Base-by-base conservation (phyloP, 768 basidiomycete species). In the Trametes cubensis region DNA sequence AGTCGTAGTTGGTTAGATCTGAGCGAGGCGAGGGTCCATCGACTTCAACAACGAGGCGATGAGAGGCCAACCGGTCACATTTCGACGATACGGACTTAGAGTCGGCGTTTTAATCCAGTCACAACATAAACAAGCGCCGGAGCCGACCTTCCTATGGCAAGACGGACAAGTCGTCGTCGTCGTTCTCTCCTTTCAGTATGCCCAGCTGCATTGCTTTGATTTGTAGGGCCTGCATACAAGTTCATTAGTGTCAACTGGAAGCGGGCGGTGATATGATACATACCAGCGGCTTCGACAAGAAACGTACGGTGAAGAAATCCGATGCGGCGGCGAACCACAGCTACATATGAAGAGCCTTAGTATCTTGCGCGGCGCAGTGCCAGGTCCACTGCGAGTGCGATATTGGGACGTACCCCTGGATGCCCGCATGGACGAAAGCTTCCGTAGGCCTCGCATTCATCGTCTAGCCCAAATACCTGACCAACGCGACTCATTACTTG, bases 391-490 rank as follows among this genome's bases (percentile, higher is more conserved):
- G 34, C 11, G 10, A 10, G 5, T 2, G 34, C 5, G 34, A 10
- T 2, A 34, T 7, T 11, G 10, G 6, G 34, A 69, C 75, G 30
- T 57, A 79, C 78, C 8, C 77, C 78, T 18, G 79, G 79, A 62
- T 79, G 74, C 0, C 80, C 80, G 2, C 77, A 74, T 6, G 77
- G 79, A 13, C 76, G 71, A 57, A 76, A 80, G 53, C 72, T 66
- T 13, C 76, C 76, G 42, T 62, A 63, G 3, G 76, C 48, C 55
- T 81, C 80, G 1, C 77, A 78, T 63, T 80, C 80, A 25, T 74
- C 71, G 53, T 82, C 78, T 17, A 80, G 20, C 0, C 79, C 78
- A 74, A 75, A 79, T 1, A 79, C 68, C 23, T 51, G 15, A 58
- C 69, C 66, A 2, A 76, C 76, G 28, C 69, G 56, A 10, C 71